Evolutionary conservation across 352 stramenopile genomes (phyloP).

Genomic region (Phytophthora syringae): DNA sequence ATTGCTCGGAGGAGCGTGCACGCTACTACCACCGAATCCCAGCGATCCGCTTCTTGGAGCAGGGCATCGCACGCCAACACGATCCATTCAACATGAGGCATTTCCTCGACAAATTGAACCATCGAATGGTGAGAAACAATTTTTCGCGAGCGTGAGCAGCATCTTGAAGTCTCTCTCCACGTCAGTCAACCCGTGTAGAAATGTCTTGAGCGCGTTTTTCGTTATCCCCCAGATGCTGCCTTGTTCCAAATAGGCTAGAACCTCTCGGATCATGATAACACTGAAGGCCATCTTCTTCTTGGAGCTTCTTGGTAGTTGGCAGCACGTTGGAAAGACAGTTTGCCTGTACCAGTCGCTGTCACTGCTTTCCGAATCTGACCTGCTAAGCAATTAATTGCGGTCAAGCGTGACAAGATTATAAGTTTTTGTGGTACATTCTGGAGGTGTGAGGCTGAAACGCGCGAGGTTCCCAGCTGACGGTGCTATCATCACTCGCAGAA

Average conservation of each 20-base stretch:
- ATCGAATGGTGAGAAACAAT: constrained; percentile 6
- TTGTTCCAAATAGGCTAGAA: not conserved
- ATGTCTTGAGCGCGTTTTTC: constrained; percentile 4
- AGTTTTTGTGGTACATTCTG: too few relatives aligned
- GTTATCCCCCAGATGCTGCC: not conserved
- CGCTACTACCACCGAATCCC: constrained; percentile 5
- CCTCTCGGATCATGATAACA: constrained; percentile 5
- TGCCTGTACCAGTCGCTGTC: too few relatives aligned
- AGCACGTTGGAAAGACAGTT: too few relatives aligned
- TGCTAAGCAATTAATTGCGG: too few relatives aligned
- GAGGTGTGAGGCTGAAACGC: too few relatives aligned
- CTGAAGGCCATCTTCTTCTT: not conserved
- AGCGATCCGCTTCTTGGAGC: not conserved
- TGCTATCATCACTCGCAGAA: too few relatives aligned
- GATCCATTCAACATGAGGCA: constrained; percentile 6
- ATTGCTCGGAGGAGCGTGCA: constrained; percentile 4
- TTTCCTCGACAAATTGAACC: constrained; percentile 10
- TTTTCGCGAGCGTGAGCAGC: not conserved
- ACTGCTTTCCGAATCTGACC: too few relatives aligned
- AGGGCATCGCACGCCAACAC: constrained; percentile 9
- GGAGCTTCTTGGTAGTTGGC: too few relatives aligned
- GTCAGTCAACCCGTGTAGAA: not conserved
- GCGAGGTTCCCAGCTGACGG: too few relatives aligned
- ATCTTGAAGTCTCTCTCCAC: constrained; percentile 3
- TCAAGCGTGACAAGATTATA: too few relatives aligned